phyloP scores from a whole-genome alignment of 108 stramenopile genomes.

The Nannochloropsis salina region DNA sequence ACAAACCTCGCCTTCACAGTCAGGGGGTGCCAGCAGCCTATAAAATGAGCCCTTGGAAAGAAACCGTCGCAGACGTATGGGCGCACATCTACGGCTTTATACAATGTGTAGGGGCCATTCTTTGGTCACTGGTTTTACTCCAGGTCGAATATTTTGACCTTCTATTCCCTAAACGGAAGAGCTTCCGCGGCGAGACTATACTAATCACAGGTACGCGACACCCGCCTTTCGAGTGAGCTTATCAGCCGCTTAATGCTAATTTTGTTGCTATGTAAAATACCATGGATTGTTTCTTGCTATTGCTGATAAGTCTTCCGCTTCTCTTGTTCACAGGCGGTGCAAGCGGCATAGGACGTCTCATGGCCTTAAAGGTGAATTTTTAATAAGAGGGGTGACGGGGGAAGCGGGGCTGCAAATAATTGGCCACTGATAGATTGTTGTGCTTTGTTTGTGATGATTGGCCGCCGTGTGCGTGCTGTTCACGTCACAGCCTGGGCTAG shows the following conservation, averaged over 20 bases:
- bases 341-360: conserved; percentile 42
- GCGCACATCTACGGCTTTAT: conserved; percentile 14
- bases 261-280: no score
- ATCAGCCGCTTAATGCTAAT: no score
- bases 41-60: neutral
- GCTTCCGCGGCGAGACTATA: conserved; percentile 32
- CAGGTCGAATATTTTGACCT: neutral
- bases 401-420: conserved; percentile 30
- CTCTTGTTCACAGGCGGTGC: conserved; percentile 3
- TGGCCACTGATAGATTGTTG: no score
- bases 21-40: neutral
- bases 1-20: no score
- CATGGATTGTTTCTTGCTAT: neutral
- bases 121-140: neutral
- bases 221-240: no score
- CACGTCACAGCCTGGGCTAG: no score
- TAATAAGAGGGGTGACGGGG: neutral
- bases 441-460: no score
- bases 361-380: conserved; percentile 31
- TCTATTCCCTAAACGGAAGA: conserved; percentile 26
- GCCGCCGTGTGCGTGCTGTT: no score
- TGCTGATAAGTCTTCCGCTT: neutral
- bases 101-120: neutral
- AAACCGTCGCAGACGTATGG: neutral
- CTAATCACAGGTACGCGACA: conserved; percentile 46